Base-by-base conservation (phyloP, 208 protist genomes). In the Leishmania martiniquensis region DNA sequence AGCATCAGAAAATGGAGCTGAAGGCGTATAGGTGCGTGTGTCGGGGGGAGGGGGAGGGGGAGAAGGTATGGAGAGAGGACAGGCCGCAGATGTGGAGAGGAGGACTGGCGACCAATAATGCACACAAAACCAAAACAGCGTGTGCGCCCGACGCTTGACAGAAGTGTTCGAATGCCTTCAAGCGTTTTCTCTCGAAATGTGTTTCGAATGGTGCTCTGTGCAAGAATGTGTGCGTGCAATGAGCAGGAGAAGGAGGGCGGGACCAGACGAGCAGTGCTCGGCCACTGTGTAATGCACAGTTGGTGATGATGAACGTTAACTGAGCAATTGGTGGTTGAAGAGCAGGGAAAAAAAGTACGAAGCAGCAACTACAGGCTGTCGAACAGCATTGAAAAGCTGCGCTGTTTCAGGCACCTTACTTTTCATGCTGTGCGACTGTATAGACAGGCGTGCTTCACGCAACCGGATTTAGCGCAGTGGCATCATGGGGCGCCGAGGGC, bases 1-100 rank as follows among this genome's bases (percentile, higher is more conserved):
- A 91, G 74, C 89, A 93, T 93, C 22, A 29, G 63, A 39, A 20
- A 29, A 60, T 49, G 42, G 62, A 45, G 22, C 5, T 45, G 32
- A 13, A 20, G 62, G n/a, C 20, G 22, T 45, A 20, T n/a, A 0
- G 2, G 29, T 44, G 62, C 45, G 25, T 67, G 37, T 22, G 62
- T 68, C 25, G 22, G 15, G 20, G 37, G 13, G 45, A 25, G 25
- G 6, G 15, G 62, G 12, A 25, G 15, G 5, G 9, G 22, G 10
- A 1, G 1, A 0, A 5, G 39, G 6, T 20, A 10, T 29, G 1
- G 39, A n/a, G 5, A 42, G 42, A 7, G 10, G 42, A 13, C 7
- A 51, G 20, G 37, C 1, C 32, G 42, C 17, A 13, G 17, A 32
- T n/a, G n/a, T n/a, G n/a, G n/a, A 34, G 20, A 49, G 22, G 15